Evolutionary conservation across 164 flowering plant species (phyloP).

Genomic region (Cinnamomum chago): DNA sequence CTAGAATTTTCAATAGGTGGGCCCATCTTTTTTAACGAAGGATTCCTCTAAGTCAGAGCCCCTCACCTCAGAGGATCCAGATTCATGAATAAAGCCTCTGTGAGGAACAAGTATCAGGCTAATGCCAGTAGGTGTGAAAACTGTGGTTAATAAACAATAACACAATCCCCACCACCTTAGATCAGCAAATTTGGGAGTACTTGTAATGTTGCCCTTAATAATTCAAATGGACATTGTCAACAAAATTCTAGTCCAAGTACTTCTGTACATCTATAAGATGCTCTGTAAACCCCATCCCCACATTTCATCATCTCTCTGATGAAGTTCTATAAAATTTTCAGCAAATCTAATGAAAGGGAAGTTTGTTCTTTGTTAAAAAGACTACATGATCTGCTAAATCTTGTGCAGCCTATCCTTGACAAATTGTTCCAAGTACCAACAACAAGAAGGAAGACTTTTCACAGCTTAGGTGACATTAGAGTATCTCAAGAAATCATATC

Average conservation of each 20-base stretch:
- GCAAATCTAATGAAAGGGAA: neutral
- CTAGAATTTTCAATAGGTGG: too few species aligned
- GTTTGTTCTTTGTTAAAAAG: neutral
- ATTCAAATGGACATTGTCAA: neutral
- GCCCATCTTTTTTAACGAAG: too few species aligned
- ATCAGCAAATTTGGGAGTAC: neutral
- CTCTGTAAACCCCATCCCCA: neutral
- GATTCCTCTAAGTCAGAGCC: too few species aligned
- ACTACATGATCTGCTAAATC: neutral
- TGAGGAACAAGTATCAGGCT: too few species aligned
- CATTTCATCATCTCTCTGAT: neutral
- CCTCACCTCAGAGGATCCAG: too few species aligned
- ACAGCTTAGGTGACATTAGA: too few species aligned
- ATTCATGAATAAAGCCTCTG: too few species aligned
- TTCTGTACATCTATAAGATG: too few species aligned
- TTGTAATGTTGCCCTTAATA: neutral
- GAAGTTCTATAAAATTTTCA: neutral
- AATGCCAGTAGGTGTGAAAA: too few species aligned
- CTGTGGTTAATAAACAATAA: too few species aligned
- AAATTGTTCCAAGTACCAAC: neutral
- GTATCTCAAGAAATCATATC: neutral
- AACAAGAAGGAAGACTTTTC: neutral
- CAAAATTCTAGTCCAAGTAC: neutral
- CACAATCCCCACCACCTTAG: too few species aligned
- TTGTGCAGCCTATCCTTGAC: neutral